Evolutionary conservation across 176 grass and related monocot genomes (phyloP).

Genomic region (Oryza glumipatula): DNA sequence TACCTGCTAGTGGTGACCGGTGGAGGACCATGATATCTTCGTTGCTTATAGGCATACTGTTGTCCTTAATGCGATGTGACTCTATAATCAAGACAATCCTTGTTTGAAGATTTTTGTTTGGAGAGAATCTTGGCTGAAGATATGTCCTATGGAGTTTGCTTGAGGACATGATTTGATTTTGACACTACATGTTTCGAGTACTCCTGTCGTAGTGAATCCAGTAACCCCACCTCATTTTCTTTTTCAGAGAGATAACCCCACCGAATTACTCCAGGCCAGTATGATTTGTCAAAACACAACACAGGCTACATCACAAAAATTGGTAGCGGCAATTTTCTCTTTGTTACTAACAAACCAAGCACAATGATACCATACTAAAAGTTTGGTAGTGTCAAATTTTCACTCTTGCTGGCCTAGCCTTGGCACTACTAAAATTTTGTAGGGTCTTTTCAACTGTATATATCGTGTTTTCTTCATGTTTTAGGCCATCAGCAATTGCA

Average conservation of each 20-base stretch:
- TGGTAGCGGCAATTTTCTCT: neutral
- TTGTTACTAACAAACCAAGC: neutral
- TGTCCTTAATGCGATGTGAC: neutral
- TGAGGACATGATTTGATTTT: constrained; percentile 41
- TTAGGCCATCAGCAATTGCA: neutral
- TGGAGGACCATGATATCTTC: neutral
- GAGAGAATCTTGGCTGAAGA: constrained; percentile 35
- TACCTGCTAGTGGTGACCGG: neutral
- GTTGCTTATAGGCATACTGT: neutral
- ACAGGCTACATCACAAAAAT: neutral
- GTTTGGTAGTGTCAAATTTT: neutral
- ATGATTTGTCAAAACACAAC: neutral
- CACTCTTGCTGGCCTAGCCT: neutral
- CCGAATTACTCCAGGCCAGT: neutral
- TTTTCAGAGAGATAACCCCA: neutral
- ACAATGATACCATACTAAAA: neutral
- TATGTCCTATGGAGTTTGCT: constrained; percentile 16
- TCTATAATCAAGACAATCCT: neutral
- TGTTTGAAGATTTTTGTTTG: constrained; percentile 29
- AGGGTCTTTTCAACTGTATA: neutral
- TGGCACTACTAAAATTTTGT: neutral
- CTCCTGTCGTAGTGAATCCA: constrained; percentile 17
- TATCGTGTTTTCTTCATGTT: constrained; percentile 8
- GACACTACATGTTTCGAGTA: constrained; percentile 26
- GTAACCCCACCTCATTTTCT: neutral